Percentiles rank a stretch among this genome's conserved stretches.
These are phyloP conservation scores for Aspergillus diversus DNA, from an alignment of 495 filamentous ascomycete genomes.

Conservation along the genomic window DNA sequence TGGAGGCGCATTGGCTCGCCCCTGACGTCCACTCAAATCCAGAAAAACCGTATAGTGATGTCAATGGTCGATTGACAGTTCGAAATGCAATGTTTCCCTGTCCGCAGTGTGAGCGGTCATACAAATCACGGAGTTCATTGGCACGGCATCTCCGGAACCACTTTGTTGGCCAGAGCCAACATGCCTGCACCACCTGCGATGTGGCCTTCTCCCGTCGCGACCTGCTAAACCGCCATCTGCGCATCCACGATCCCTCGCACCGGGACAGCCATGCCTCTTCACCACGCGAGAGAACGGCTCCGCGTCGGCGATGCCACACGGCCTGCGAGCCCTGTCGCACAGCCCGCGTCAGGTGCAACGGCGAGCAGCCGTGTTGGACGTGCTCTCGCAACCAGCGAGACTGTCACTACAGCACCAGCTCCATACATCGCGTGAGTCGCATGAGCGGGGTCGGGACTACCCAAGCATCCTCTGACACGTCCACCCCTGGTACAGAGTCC, in stretches of 20 bases:
- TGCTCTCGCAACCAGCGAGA: neutral
- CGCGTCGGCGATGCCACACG: neutral
- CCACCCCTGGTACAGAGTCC: neutral
- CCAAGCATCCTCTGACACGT: neutral
- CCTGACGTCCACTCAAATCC: too few relatives aligned
- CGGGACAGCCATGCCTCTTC: neutral
- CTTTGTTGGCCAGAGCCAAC: neutral
- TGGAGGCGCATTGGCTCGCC: too few relatives aligned
- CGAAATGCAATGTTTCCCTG: neutral
- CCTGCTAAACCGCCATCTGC: neutral
- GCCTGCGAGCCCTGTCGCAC: neutral
- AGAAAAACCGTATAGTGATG: too few relatives aligned
- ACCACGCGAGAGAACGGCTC: neutral
- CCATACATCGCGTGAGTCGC: neutral
- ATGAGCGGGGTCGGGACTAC: too few relatives aligned
- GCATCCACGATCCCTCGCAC: neutral
- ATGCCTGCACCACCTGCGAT: neutral
- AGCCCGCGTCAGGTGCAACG: neutral
- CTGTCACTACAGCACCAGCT: neutral
- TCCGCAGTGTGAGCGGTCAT: neutral
- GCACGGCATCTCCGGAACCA: neutral
- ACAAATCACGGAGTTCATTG: neutral
- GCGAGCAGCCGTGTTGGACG: neutral
- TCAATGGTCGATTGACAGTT: too few relatives aligned
- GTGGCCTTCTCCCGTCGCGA: neutral